Evolutionary conservation across 805 yeast species (phyloP).

Genomic region (Yamadazyma sp.): DNA sequence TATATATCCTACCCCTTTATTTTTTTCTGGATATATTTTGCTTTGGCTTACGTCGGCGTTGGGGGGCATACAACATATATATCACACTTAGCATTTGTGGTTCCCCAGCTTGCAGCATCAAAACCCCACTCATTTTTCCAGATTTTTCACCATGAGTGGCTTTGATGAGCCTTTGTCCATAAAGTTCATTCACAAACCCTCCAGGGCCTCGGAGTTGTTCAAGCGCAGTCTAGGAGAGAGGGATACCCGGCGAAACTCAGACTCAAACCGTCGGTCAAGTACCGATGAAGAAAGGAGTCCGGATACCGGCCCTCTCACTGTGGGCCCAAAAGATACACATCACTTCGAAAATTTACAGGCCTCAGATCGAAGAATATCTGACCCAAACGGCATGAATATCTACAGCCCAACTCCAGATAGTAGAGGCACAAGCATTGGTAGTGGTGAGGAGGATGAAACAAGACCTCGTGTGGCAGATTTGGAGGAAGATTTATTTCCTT

Average conservation of each 20-base stretch:
- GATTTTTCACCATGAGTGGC: conserved; percentile 7
- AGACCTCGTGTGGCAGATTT: conserved; percentile 2
- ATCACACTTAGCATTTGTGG: neutral
- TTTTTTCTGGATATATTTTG: neutral
- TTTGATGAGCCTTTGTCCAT: conserved; percentile 25
- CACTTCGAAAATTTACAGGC: neutral
- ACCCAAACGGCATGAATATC: neutral
- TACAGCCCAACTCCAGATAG: neutral
- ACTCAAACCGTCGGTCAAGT: conserved; percentile 4
- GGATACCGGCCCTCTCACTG: neutral
- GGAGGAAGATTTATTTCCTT: conserved; percentile 3
- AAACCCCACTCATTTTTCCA: too few relatives aligned
- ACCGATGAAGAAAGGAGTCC: conserved; percentile 2
- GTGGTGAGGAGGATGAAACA: conserved; percentile 2
- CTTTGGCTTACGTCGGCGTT: conserved; percentile 3
- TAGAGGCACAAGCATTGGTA: conserved; percentile 2
- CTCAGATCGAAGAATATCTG: neutral
- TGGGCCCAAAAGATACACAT: neutral
- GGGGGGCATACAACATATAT: conserved; percentile 2
- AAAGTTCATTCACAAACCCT: conserved; percentile 41
- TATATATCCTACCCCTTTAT: conserved; percentile 5
- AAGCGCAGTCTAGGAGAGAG: conserved; percentile 14
- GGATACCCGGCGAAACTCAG: conserved; percentile 7
- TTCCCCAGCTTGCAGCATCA: too few relatives aligned
- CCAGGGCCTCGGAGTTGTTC: conserved; percentile 31